Evolutionary conservation across 2,329 filamentous ascomycete genomes (phyloP).

Genomic region (Anisogramma anomala): DNA sequence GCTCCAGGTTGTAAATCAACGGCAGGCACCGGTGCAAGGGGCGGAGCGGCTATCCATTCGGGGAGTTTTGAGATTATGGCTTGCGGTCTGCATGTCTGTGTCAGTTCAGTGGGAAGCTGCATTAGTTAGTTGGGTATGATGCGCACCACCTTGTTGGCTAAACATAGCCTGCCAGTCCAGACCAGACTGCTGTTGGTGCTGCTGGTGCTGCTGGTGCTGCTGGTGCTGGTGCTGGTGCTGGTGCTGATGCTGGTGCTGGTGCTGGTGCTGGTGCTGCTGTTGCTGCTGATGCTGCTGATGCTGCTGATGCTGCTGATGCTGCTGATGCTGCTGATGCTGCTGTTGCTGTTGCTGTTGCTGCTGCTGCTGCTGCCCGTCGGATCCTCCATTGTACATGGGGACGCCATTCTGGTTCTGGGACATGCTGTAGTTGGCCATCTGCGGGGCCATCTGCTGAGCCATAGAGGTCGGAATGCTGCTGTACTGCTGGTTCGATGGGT

Average conservation of each 20-base stretch:
- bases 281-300: constrained; percentile 51
- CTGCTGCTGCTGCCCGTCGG: constrained; percentile 46
- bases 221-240: too few species aligned
- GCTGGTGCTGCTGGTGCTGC: constrained; percentile 40
- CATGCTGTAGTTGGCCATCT: constrained; percentile 54
- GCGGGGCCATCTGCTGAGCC: constrained; percentile 48
- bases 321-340: too few species aligned
- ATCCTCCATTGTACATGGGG: constrained; percentile 46
- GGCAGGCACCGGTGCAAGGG: constrained; percentile 31
- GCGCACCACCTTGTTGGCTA: constrained; percentile 49
- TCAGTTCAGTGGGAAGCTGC: constrained; percentile 54
- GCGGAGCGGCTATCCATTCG: constrained; percentile 33
- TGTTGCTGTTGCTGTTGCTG: constrained; percentile 15
- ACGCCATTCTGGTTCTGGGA: constrained; percentile 51
- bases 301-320: constrained; percentile 43
- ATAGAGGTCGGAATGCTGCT: constrained; percentile 48
- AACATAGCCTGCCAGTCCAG: constrained; percentile 73
- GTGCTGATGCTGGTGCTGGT: constrained; percentile 34
- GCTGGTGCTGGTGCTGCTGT: too few species aligned
- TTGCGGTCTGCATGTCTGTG: constrained; percentile 57
- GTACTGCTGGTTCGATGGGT: constrained; percentile 39
- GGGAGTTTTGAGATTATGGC: constrained; percentile 45
- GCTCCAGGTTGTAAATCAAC: constrained; percentile 37
- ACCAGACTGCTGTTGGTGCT: constrained; percentile 49
- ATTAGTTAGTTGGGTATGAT: constrained; percentile 40